Evolutionary conservation across 2,329 filamentous ascomycete species (phyloP), one percentile per base, ranked within the genome.

Genomic region (Chlorencoelia australis): DNA sequence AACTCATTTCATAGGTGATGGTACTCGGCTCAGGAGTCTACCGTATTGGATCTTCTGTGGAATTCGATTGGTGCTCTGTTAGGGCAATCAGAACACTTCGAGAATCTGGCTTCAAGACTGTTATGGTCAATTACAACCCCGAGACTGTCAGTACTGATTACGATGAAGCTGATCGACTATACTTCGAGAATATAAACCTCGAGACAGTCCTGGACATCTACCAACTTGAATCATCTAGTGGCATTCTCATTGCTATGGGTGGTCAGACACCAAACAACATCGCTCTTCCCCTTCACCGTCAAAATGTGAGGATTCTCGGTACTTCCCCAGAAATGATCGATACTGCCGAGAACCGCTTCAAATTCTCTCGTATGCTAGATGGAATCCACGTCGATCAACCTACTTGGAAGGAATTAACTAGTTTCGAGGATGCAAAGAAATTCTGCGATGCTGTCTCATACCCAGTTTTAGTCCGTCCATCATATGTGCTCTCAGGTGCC

Each of bases 301-400:
- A 87, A 33, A 91, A 93, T 44, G 84, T 94, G 56, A 93, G 89
- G 65, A 79, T 96, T 22, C 70, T 96, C 4, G 91, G 91, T 50
- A 98, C 91, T 2, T 95, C 89, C 0, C 91, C 91, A 7, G 91
- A 98, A 61, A 96, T 96, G 89, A 96, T 98, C 55, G 91, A 98
- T 59, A 86, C 75, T 22, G 91, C 91, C 1, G 91, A 98, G 68
- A 96, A 98, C 61, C 73, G 91, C 40, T 96, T 93, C 73, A 96
- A 96, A 69, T 96, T 96, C 69, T 94, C 87, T 28, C 86, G 91
- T 55, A 94, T 96, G 86, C 71, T 96, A 48, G 91, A 98, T 62
- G 75, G 83, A 50, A 94, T 96, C 49, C 81, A 73, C 17, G 91
- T 98, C 20, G 91, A 98, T 58, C 91, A 98, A 65, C 91, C 91